Conservation (phyloP, 2,329 filamentous ascomycete species). For the Huntiella decipiens region DNA sequence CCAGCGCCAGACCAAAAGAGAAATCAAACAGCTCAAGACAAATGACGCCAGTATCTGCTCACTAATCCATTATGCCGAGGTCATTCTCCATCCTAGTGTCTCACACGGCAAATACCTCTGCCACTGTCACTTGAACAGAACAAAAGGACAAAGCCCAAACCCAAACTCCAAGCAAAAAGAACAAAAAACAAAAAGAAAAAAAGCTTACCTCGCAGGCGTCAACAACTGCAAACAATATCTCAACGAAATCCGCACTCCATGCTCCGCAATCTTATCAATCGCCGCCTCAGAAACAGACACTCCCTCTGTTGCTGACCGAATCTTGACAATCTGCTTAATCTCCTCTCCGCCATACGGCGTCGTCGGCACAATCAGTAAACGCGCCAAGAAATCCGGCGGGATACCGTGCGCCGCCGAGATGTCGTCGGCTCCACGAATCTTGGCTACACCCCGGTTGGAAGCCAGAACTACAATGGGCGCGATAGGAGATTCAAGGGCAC, state of each 20-base stretch:
- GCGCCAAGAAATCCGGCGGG: constrained; percentile 79
- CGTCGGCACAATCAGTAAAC: constrained; percentile 89
- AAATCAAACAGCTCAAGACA: too few species aligned
- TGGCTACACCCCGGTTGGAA: constrained; percentile 86
- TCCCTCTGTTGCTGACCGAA: constrained; percentile 65
- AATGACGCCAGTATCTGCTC: too few species aligned
- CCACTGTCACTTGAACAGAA: not conserved
- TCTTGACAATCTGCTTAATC: constrained; percentile 78
- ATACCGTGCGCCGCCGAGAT: constrained; percentile 81
- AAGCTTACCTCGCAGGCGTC: constrained; percentile 53
- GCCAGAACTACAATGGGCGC: constrained; percentile 94
- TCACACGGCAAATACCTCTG: not conserved
- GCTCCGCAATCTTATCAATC: constrained; percentile 67
- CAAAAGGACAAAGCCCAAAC: not conserved
- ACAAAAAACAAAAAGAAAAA: not conserved
- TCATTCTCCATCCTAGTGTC: too few species aligned
- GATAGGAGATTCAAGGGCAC: constrained; percentile 85
- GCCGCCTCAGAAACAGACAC: constrained; percentile 65
- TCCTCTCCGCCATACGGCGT: constrained; percentile 74
- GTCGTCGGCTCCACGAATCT: constrained; percentile 71
- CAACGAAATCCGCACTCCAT: constrained; percentile 76
- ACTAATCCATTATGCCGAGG: too few species aligned
- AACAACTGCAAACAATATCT: constrained; percentile 86
- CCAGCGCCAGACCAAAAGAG: too few species aligned
- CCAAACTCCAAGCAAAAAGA: constrained; percentile 3